Evolutionary conservation across 2,329 filamentous ascomycete genomes (phyloP).

Genomic region (Ramularia collo-cygni): DNA sequence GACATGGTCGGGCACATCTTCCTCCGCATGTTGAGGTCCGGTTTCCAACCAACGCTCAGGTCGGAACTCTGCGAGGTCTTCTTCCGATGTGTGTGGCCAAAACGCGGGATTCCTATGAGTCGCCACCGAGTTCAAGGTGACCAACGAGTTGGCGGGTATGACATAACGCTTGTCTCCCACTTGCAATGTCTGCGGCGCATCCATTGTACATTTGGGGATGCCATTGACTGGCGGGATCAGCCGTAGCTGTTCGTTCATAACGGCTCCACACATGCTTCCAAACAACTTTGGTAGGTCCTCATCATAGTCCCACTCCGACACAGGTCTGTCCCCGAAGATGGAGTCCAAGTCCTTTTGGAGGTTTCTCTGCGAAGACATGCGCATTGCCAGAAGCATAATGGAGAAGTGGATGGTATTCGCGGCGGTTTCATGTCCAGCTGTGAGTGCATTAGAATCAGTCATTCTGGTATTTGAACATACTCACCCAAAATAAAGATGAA

Average conservation of each 20-base stretch:
- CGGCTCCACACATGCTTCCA: conserved; percentile 63
- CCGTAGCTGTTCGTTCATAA: conserved; percentile 71
- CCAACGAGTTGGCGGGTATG: conserved; percentile 50
- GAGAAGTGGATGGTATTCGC: conserved; percentile 69
- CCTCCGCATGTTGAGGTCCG: conserved; percentile 16
- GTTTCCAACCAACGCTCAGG: conserved; percentile 64
- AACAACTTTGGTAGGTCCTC: conserved; percentile 58
- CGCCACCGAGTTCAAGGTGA: conserved; percentile 51
- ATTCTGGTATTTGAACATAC: no score
- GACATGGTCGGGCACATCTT: conserved; percentile 34
- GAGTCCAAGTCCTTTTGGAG: conserved; percentile 64
- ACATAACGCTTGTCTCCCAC: conserved; percentile 53
- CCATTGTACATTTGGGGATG: conserved; percentile 58
- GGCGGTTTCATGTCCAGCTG: conserved; percentile 72
- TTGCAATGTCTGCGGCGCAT: conserved; percentile 48
- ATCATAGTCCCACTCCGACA: conserved; percentile 65
- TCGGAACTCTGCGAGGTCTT: conserved; percentile 61
- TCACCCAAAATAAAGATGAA: conserved; percentile 48
- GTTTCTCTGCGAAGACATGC: conserved; percentile 55
- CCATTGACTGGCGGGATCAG: conserved; percentile 63
- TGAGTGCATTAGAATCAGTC: no score
- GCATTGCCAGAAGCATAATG: conserved; percentile 60
- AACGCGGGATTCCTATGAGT: conserved; percentile 63
- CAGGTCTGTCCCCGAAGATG: conserved; percentile 53
- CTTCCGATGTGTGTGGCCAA: conserved; percentile 52